Evolutionary conservation across 805 yeast genomes (phyloP), one percentile per base, ranked within the genome.

Genomic region (Yarrowia phangngaensis): DNA sequence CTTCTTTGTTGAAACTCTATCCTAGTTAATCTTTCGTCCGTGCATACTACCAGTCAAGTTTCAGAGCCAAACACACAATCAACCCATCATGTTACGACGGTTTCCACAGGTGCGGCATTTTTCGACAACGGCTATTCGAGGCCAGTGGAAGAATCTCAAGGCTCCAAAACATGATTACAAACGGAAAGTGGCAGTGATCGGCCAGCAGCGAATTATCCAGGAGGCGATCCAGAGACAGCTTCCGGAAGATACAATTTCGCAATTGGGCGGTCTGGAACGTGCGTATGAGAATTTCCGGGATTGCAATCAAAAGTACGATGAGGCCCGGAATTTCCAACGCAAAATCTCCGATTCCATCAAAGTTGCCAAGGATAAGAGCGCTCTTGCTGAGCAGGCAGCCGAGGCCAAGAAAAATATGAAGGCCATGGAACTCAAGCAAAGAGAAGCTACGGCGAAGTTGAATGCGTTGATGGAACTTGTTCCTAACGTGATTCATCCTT

Each of bases 101-200:
- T 26, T 26, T 16, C 12, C 41, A 8, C 22, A 17, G 28, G 22
- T 11, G 13, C 30, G 43, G 9, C 15, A 20, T 9, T 26, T 36
- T n/a, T 36, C 43, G 15, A 24, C 20, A n/a, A n/a, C 31, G n/a
- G n/a, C 30, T 1, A 19, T n/a, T 3, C 23, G 22, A 9, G 31
- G 17, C 19, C 24, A 15, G 20, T 41, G 28, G 28, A 41, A 41
- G 15, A 20, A 41, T 15, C 27, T 41, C 22, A 30, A 20, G 35
- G 35, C 48, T 15, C 48, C 48, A n/a, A 41, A 41, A 20, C 48
- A 41, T 22, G 35, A 41, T 17, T 41, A 29, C 36, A 29, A 41
- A 28, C 28, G 35, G 8, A 41, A 29, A 29, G 8, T 41, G 17
- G 6, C 20, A 4, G 47, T 26, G 12, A 29, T 41, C 15, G 35